Evolutionary conservation across 768 basidiomycete species (phyloP).

Genomic region (Lentinula detonsa): DNA sequence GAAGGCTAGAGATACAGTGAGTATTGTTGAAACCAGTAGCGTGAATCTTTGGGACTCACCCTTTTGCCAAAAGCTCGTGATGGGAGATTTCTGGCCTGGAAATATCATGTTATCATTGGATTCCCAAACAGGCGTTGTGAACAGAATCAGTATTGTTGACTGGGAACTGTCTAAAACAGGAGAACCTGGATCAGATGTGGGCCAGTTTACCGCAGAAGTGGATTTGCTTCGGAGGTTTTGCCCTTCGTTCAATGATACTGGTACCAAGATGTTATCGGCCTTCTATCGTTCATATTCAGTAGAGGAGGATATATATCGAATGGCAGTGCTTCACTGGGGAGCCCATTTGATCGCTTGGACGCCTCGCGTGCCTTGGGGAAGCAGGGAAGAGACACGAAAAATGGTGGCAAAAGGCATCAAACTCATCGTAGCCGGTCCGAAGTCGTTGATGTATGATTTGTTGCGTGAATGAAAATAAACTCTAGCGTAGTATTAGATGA

Average conservation of each 20-base stretch:
- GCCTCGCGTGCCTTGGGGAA: constrained; percentile 45
- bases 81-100: constrained; percentile 75
- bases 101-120: constrained; percentile 47
- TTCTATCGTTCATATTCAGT: background rate
- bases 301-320: background rate
- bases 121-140: background rate
- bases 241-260: background rate
- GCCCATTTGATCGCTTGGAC: constrained; percentile 49
- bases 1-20: constrained; percentile 21
- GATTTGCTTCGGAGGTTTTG: constrained; percentile 28
- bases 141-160: constrained; percentile 1
- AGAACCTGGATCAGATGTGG: constrained; percentile 34
- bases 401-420: constrained; percentile 46
- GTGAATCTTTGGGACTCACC: background rate
- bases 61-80: constrained; percentile 30
- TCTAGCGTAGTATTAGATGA: background rate
- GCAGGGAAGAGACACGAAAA: constrained; percentile 37
- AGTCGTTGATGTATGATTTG: constrained; percentile 20
- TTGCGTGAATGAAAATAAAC: constrained; percentile 17
- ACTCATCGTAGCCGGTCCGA: constrained; percentile 24
- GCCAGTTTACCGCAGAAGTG: constrained; percentile 39
- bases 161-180: constrained; percentile 34
- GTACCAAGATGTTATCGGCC: background rate
- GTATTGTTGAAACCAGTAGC: constrained; percentile 4
- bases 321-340: constrained; percentile 44